Evolutionary conservation across 441 rosid genomes (phyloP), one percentile per base, ranked within the genome.

Genomic region (Pelargonium cotyledonis): DNA sequence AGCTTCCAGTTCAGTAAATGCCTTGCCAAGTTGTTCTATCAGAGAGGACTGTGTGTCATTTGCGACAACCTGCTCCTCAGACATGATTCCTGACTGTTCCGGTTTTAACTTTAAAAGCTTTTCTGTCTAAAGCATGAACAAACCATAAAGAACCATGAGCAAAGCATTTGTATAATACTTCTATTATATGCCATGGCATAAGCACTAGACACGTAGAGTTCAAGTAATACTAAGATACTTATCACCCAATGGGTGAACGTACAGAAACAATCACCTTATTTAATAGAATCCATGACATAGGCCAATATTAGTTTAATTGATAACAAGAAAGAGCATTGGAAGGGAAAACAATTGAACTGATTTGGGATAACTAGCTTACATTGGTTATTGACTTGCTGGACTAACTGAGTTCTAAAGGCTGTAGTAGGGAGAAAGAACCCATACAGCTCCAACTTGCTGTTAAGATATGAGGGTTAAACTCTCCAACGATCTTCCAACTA

Each of bases 11-110:
- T 79, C 78, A 53, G 73, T 60, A 73, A 79, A 63, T 18, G 68
- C 74, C 76, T 77, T 79, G 68, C 71, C 49, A 44, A 82, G 79
- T 53, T 73, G 78, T 51, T 82, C 81, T 68, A 79, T 64, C 62
- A 72, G 66, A 62, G 81, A 68, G 19, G 80, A 68, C 8, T 77
- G 70, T 9, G 70, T 49, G 72, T 72, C 72, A 58, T 73, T 75
- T 67, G 53, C 84, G 73, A 63, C 66, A 63, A 16, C 66, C 67
- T 80, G 78, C 70, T 71, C 79, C 0, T 57, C 62, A 29, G 71
- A 69, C 86, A 82, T 79, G 72, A 51, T 53, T 14, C n/a, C 58
- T 11, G 10, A 49, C 77, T 63, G 61, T 55, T 69, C 79, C 18
- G 16, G 10, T 9, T 47, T 47, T n/a, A 47, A 47, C n/a, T 3